Evolutionary conservation across 2,329 filamentous ascomycete genomes (phyloP).

Genomic region (Penicillium olsonii): DNA sequence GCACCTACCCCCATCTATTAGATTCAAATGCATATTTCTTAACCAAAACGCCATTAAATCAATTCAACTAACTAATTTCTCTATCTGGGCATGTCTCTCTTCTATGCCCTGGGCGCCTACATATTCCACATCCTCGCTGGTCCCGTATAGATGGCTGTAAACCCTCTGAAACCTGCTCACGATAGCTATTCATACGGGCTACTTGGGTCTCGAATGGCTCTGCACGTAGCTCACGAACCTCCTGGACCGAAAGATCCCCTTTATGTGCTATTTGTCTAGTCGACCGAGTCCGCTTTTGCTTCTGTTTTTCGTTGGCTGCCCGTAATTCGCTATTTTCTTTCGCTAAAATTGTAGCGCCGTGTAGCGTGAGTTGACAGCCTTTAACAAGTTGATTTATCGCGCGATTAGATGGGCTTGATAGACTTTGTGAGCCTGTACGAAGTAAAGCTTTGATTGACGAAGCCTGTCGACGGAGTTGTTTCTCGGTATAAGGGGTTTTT

Average conservation of each 20-base stretch:
- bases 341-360: background rate
- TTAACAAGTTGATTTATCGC: constrained; percentile 10
- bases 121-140: background rate
- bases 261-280: constrained; percentile 4
- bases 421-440: constrained; percentile 4
- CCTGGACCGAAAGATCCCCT: constrained; percentile 3
- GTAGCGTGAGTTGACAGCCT: background rate
- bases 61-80: background rate
- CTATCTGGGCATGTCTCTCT: background rate
- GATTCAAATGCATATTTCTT: constrained; percentile 1
- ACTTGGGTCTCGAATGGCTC: background rate
- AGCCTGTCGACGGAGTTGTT: constrained; percentile 4
- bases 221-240: background rate
- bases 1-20: background rate
- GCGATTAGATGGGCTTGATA: constrained; percentile 4
- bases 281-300: constrained; percentile 1
- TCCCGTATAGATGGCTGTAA: background rate
- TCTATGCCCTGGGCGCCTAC: background rate
- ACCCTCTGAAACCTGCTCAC: background rate
- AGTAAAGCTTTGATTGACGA: constrained; percentile 5
- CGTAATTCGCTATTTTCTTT: background rate
- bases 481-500: constrained; percentile 6
- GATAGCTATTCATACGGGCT: background rate
- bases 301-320: background rate
- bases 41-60: background rate